phyloP scores from a whole-genome alignment of 2,329 filamentous ascomycete genomes.

The Chrysosphaeria jannelii region DNA sequence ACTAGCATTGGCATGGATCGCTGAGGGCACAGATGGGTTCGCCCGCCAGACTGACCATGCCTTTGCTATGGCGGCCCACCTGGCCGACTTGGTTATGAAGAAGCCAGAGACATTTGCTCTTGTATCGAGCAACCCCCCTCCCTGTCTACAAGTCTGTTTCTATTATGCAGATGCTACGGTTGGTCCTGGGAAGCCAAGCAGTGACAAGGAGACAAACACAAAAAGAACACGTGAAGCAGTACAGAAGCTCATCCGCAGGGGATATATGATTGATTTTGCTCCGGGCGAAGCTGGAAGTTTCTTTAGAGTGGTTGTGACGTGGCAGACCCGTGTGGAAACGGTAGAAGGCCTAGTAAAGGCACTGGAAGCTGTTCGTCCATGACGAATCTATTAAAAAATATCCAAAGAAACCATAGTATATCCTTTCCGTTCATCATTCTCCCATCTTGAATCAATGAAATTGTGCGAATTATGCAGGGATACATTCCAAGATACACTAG shows the following conservation, averaged over 20 bases:
- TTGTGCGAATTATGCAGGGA: too few relatives aligned
- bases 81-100: slow-evolving; percentile 27
- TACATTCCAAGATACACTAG: too few relatives aligned
- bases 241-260: slow-evolving; percentile 15
- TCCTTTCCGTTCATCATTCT: too few relatives aligned
- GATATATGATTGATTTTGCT: slow-evolving; percentile 32
- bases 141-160: slow-evolving; percentile 86
- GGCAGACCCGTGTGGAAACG: slow-evolving; percentile 20
- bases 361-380: slow-evolving; percentile 15
- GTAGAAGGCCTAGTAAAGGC: slow-evolving; percentile 22
- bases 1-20: slow-evolving; percentile 65
- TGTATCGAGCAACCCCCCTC: slow-evolving; percentile 46
- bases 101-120: slow-evolving; percentile 30
- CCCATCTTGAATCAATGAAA: too few relatives aligned
- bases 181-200: slow-evolving; percentile 17
- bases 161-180: slow-evolving; percentile 33
- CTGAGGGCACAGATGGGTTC: slow-evolving; percentile 57
- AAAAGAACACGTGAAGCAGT: slow-evolving; percentile 18
- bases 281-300: slow-evolving; percentile 23
- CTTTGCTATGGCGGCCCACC: slow-evolving; percentile 36
- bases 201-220: slow-evolving; percentile 16
- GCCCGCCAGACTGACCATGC: slow-evolving; percentile 37
- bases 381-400: slow-evolving; percentile 1
- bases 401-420: background rate
- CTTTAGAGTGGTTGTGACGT: slow-evolving; percentile 28